phyloP scores from a whole-genome alignment of 805 yeast genomes.

The Saturnispora besseyi region DNA sequence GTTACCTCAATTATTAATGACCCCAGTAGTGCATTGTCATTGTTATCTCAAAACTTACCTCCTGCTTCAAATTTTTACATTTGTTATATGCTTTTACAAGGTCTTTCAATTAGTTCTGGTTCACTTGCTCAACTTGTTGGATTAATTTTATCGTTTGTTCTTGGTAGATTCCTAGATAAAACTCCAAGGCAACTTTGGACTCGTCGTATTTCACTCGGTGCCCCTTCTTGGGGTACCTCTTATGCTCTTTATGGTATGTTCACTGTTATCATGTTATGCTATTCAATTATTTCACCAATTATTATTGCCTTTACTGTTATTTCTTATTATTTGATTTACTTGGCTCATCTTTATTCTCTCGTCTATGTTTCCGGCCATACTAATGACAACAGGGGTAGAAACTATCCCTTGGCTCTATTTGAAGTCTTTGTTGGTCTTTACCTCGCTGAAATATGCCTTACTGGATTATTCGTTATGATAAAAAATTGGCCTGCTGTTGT shows the following conservation, averaged over 20 bases:
- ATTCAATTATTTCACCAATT: slow-evolving; percentile 73
- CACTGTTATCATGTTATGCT: slow-evolving; percentile 62
- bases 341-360: slow-evolving; percentile 55
- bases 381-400: slow-evolving; percentile 62
- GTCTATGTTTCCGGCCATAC: slow-evolving; percentile 53
- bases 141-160: slow-evolving; percentile 58
- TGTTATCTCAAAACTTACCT: slow-evolving; percentile 73
- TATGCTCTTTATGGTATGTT: slow-evolving; percentile 74
- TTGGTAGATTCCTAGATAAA: slow-evolving; percentile 64
- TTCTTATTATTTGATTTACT: slow-evolving; percentile 46
- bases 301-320: slow-evolving; percentile 57
- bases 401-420: slow-evolving; percentile 63
- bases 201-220: slow-evolving; percentile 53
- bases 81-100: slow-evolving; percentile 71
- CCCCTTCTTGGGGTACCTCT: slow-evolving; percentile 71
- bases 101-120: slow-evolving; percentile 71
- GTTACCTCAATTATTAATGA: slow-evolving; percentile 57
- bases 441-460: slow-evolving; percentile 58
- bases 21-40: slow-evolving; percentile 63
- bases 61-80: slow-evolving; percentile 88
- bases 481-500: slow-evolving; percentile 75
- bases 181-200: slow-evolving; percentile 93
- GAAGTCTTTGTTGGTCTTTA: slow-evolving; percentile 66
- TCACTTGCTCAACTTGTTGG: slow-evolving; percentile 66
- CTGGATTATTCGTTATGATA: slow-evolving; percentile 66